Base-by-base conservation (phyloP, 1,284 basidiomycete genomes). In the Ustilago loliicola region DNA sequence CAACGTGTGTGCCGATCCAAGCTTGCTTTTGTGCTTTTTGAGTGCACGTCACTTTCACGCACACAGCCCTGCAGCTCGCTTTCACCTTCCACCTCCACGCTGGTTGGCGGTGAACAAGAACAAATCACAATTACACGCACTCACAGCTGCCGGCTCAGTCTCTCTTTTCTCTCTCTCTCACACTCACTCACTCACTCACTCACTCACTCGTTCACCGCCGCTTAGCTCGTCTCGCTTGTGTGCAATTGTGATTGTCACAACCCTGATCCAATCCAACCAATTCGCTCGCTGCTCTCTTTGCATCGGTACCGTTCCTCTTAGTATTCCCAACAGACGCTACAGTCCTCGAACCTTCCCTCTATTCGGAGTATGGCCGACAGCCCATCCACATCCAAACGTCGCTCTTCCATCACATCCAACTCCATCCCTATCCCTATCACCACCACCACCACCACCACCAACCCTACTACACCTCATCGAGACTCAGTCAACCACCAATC, bases 301-400 rank as follows among this genome's bases (percentile, higher is more conserved):
- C n/a, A n/a, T n/a, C n/a, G n/a, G n/a, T n/a, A n/a, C n/a, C n/a
- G n/a, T n/a, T n/a, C n/a, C 36, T 56, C n/a, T 34, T 34, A 5
- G 32, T 34, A 34, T 34, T 38, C 34, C 36, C 13, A 56, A 19
- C 54, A 19, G 34, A 17, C n/a, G 34, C 23, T 11, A n/a, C 32
- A 15, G 27, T 17, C 19, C 29, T 48, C 48, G 21, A 30, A 25
- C 29, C 36, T 34, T n/a, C n/a, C n/a, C n/a, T 48, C 27, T 5
- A 40, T 23, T 63, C 64, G 64, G 70, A 67, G 65, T 52, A 72
- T 72, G 70, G 42, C 57, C 70, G 60, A 67, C 36, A 47, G 8
- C 36, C 32, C 61, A 32, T n/a, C 30, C 34, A 50, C 42, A 57
- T 25, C 48, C 7, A n/a, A 45, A 45, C 21, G 42, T 45, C 42